Percentiles rank a stretch among this genome's conserved stretches.
phyloP scores from a whole-genome alignment of 2,329 filamentous ascomycete species.

The Plectosphaerella plurivora region DNA sequence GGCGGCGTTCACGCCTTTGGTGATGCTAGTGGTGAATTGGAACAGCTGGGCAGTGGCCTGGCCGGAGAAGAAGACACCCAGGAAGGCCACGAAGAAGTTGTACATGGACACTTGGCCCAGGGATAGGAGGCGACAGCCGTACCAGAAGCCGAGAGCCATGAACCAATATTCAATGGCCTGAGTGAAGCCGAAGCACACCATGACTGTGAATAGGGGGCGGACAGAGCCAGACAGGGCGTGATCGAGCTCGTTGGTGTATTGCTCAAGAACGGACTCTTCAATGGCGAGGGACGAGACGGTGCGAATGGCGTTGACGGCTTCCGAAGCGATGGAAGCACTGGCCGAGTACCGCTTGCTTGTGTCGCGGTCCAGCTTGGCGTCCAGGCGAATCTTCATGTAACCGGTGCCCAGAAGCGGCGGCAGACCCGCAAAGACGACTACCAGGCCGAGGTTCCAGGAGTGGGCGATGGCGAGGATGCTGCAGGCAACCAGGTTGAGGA shows the following conservation, averaged over 20 bases:
- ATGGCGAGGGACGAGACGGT: constrained; percentile 38
- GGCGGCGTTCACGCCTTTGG: constrained; percentile 42
- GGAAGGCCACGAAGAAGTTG: constrained; percentile 46
- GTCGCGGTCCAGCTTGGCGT: constrained; percentile 31
- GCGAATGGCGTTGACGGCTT: constrained; percentile 32
- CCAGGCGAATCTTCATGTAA: constrained; percentile 32
- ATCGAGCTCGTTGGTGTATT: constrained; percentile 24
- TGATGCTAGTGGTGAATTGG: constrained; percentile 46
- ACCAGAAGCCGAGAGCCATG: constrained; percentile 37
- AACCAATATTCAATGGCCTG: constrained; percentile 32
- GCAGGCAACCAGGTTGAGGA: constrained; percentile 30
- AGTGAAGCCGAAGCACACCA: constrained; percentile 30
- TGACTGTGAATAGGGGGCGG: constrained; percentile 25
- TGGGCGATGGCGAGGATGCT: constrained; percentile 36
- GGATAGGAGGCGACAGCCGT: constrained; percentile 30
- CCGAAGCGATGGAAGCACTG: constrained; percentile 38
- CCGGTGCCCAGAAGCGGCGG: constrained; percentile 30
- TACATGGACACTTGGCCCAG: constrained; percentile 31
- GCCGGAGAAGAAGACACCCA: constrained; percentile 42
- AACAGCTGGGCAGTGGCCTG: constrained; percentile 36
- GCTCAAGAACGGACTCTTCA: constrained; percentile 26
- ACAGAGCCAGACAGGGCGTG: constrained; percentile 21
- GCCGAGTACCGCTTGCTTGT: constrained; percentile 27
- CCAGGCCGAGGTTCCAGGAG: constrained; percentile 44
- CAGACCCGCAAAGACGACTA: constrained; percentile 38